A percentile compares a stretch with the other conserved stretches of the same genome.
Conservation (phyloP, 352 stramenopile species). For the Paralagenidium karlingii region DNA sequence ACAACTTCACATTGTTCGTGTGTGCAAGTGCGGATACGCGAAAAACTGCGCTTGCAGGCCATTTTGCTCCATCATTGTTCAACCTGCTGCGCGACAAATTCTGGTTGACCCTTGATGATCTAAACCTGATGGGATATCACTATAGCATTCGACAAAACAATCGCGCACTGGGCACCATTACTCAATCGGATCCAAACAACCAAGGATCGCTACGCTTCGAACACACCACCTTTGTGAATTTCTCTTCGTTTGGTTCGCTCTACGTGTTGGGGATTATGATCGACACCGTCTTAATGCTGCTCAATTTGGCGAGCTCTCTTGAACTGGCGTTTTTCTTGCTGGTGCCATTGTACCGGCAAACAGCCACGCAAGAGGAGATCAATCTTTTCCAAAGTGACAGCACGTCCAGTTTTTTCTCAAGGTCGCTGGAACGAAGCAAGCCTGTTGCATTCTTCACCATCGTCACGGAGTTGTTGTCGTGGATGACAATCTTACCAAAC, state of each 20-base stretch:
- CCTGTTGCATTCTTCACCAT: conserved; percentile 1
- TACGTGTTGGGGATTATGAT: conserved; percentile 4
- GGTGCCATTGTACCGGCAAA: too few species aligned
- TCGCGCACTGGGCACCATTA: not conserved
- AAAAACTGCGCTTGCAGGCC: conserved; percentile 3
- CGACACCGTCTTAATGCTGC: too few species aligned
- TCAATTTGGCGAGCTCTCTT: too few species aligned
- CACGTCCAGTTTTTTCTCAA: too few species aligned
- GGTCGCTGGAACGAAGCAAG: conserved; percentile 4
- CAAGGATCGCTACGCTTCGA: not conserved
- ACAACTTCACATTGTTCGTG: too few species aligned
- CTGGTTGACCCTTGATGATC: conserved; percentile 6
- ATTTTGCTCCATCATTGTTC: not conserved
- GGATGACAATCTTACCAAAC: conserved; percentile 6
- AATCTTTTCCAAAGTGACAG: too few species aligned
- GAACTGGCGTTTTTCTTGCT: too few species aligned
- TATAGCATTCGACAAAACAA: conserved; percentile 7
- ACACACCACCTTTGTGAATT: conserved; percentile 6
- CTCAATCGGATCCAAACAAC: not conserved
- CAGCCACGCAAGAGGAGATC: too few species aligned
- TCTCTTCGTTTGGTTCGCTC: conserved; percentile 7
- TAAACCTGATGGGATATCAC: conserved; percentile 5
- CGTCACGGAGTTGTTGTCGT: conserved; percentile 2
- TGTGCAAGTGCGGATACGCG: too few species aligned
- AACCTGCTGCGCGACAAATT: conserved; percentile 9